Evolutionary conservation across 2,329 filamentous ascomycete species (phyloP), one percentile per base, ranked within the genome.

Genomic region (Thelonectria olida): DNA sequence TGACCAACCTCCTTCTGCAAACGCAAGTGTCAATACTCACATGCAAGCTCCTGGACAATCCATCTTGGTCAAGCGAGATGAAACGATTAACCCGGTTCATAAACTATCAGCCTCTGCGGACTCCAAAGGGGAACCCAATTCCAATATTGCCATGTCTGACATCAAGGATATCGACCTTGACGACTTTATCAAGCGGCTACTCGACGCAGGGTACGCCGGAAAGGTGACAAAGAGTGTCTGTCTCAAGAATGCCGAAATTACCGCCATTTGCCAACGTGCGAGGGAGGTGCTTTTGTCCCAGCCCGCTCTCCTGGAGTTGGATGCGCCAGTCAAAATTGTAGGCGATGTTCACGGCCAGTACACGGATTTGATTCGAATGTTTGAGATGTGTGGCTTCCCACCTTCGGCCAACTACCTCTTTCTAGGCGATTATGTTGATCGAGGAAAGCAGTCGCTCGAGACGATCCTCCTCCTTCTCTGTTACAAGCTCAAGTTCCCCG

Each of bases 401-500:
- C 96, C 96, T 17, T 93, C 98, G 82, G 94, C 96, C 75, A 99
- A 99, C 85, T 99, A 98, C 82, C 92, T 99, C 72, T 99, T 99
- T 86, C 91, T 99, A 50, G 96, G 96, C 70, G 96, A 99, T 78
- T 99, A 99, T 75, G 96, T 99, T 73, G 96, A 99, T 79, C 90
- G 96, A 84, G 96, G 96, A 83, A 98, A 99, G 86, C 96, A 99
- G 82, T 97, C 95, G 34, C 90, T 99, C 54, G 96, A 99, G 85
- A 98, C 96, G 69, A 98, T 99, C 80, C 97, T 93, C 82, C 86
- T 99, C 66, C 87, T 99, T 60, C 88, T 99, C 52, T 93, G 93
- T 66, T 99, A 98, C 88, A 99, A 99, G 88, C 97, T 99, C 88
- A 98, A 98, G 84, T 98, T 97, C 79, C 96, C 96, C 49, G 96